Base-by-base conservation (phyloP, 75 land plant species). In the Adiantum capillusveneris region DNA sequence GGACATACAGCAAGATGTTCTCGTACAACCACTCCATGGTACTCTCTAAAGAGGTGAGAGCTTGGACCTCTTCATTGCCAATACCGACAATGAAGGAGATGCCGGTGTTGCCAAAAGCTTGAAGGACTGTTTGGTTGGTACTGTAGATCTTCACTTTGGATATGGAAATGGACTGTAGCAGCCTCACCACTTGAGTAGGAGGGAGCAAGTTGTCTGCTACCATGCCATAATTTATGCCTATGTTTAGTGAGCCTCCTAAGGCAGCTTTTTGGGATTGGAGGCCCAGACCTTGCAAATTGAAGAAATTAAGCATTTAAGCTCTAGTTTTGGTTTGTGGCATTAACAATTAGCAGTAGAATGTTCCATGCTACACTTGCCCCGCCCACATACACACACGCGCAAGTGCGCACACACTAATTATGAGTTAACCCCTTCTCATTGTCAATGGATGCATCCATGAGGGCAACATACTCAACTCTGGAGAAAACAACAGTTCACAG, bases 181-280 rank as follows among this genome's bases (percentile, higher is more conserved):
- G 77, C 37, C 9, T 17, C 0, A 71, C 75, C 6, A 84, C 92
- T 11, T 57, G 64, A 0, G 75, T 16, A 0, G 79, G 82, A 6
- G 79, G 44, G 0, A 88, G 84, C 12, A 87, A 69, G 63, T 87
- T 76, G 70, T 87, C 67, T 36, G 92, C 92, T 11, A 87, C 77
- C 60, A 74, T 84, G 0, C 92, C 92, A 58, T 87, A 87, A 50
- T 87, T 84, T 22, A 87, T 82, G 20, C 92, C 92, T 21, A 81
- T 19, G 34, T 63, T 69, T 25, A 52, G 51, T 66, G 75, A 5
- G 16, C 14, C 30, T 2, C 26, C 30, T 24, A 29, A 11, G 5
- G 26, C 56, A 54, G 37, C 37, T 9, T 34, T 34, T 9, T 34
- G 37, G 37, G 7, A 34, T 5, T 34, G 37, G 3, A 34, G 9